Conservation (phyloP, 2,329 filamentous ascomycete genomes). For the Clonostachys byssicola region DNA sequence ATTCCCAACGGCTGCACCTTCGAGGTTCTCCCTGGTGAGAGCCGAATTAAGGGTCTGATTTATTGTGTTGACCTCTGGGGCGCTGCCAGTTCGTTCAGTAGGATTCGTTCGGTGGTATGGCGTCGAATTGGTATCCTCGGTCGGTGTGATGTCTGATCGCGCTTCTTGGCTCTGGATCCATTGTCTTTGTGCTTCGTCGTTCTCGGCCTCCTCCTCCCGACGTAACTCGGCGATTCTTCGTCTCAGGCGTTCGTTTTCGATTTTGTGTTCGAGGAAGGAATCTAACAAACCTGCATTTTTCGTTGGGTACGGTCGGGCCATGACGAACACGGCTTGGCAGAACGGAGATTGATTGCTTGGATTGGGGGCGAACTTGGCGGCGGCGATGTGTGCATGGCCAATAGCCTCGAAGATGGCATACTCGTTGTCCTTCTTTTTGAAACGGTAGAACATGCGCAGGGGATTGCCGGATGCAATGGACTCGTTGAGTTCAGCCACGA, state of each 20-base stretch:
- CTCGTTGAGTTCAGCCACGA: slow-evolving; percentile 85
- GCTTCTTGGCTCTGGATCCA: slow-evolving; percentile 56
- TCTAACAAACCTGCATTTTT: slow-evolving; percentile 83
- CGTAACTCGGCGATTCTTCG: slow-evolving; percentile 83
- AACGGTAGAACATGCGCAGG: slow-evolving; percentile 81
- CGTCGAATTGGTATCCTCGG: slow-evolving; percentile 31
- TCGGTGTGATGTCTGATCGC: slow-evolving; percentile 47
- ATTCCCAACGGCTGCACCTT: slow-evolving; percentile 58
- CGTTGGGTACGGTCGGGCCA: slow-evolving; percentile 84
- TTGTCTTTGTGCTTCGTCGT: slow-evolving; percentile 59
- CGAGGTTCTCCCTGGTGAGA: slow-evolving; percentile 75
- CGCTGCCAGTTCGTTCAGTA: slow-evolving; percentile 48
- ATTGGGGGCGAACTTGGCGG: slow-evolving; percentile 59
- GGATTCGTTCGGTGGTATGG: slow-evolving; percentile 16
- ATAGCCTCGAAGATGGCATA: slow-evolving; percentile 87
- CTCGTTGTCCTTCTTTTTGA: slow-evolving; percentile 67
- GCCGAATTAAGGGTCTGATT: slow-evolving; percentile 50
- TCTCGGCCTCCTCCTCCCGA: slow-evolving; percentile 79
- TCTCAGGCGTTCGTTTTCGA: slow-evolving; percentile 85
- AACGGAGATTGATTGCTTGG: slow-evolving; percentile 62
- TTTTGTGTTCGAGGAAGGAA: slow-evolving; percentile 94
- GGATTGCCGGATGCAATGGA: slow-evolving; percentile 77
- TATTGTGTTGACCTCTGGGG: slow-evolving; percentile 56
- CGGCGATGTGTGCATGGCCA: slow-evolving; percentile 84
- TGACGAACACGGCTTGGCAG: slow-evolving; percentile 90